Percentiles rank a stretch among this genome's conserved stretches.
Conservation (phyloP, 148 eudicot genomes). For the Cornus kousa region DNA sequence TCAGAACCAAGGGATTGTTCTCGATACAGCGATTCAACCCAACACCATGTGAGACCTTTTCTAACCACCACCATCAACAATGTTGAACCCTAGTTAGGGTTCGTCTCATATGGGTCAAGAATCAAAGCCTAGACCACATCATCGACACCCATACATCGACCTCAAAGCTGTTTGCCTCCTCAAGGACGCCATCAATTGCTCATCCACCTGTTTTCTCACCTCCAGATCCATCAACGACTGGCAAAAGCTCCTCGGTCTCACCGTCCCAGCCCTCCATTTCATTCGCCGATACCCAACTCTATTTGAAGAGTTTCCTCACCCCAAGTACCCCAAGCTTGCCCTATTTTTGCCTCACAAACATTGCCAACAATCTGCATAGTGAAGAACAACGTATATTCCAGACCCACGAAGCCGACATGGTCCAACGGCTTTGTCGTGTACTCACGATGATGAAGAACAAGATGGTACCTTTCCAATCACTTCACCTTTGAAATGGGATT, state of each 20-base stretch:
- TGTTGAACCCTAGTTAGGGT: constrained; percentile 57
- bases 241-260: too few relatives aligned
- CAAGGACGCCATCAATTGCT: too few relatives aligned
- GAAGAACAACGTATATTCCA: constrained; percentile 44
- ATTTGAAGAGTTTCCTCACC: too few relatives aligned
- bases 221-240: too few relatives aligned
- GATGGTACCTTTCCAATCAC: constrained; percentile 45
- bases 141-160: constrained; percentile 85
- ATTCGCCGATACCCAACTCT: too few relatives aligned
- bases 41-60: too few relatives aligned
- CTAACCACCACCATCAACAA: too few relatives aligned
- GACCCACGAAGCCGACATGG: constrained; percentile 41
- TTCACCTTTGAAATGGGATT: constrained; percentile 70
- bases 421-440: constrained; percentile 53
- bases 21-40: too few relatives aligned
- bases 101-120: constrained; percentile 87
- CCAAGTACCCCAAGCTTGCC: constrained; percentile 71
- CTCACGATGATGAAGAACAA: constrained; percentile 68
- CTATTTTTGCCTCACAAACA: constrained; percentile 64
- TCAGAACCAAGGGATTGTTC: too few relatives aligned
- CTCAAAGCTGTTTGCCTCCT: too few relatives aligned
- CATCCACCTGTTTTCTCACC: too few relatives aligned
- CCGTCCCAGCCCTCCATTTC: too few relatives aligned
- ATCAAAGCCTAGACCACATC: constrained; percentile 62
- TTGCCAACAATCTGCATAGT: constrained; percentile 51